Conservation (phyloP, 129 eudicot genomes). For the Flaveria bidentis region DNA sequence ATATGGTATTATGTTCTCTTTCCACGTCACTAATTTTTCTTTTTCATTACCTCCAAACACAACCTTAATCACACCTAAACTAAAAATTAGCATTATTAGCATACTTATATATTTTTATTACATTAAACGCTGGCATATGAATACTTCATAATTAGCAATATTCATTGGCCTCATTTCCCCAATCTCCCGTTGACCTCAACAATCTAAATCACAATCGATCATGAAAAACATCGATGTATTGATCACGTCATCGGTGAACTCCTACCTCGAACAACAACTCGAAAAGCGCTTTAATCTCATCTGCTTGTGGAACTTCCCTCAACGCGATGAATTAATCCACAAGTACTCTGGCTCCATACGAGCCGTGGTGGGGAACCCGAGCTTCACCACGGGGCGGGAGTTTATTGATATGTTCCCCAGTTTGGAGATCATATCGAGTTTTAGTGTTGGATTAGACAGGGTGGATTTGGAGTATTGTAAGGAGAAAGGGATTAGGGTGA, state of each 20-base stretch:
- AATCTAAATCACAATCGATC: conserved; percentile 17
- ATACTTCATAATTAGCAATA: background rate
- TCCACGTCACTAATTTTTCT: background rate
- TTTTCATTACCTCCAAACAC: background rate
- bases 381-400: conserved; percentile 43
- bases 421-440: conserved; percentile 57
- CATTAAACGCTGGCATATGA: background rate
- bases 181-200: background rate
- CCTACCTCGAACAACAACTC: conserved; percentile 62
- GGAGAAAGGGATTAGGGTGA: conserved; percentile 65
- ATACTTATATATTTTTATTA: too few species aligned
- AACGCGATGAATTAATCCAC: conserved; percentile 35
- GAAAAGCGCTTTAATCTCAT: conserved; percentile 55
- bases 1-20: background rate
- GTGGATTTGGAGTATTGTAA: conserved; percentile 61
- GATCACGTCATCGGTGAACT: conserved; percentile 39
- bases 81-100: too few species aligned
- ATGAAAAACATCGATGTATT: conserved; percentile 67
- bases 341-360: conserved; percentile 40
- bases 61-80: background rate
- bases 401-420: conserved; percentile 52
- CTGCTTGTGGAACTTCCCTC: conserved; percentile 47
- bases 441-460: conserved; percentile 60
- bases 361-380: conserved; percentile 50
- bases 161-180: background rate